Conservation (phyloP, 2,329 filamentous ascomycete genomes). For the Ceratocystis alfenasii region DNA sequence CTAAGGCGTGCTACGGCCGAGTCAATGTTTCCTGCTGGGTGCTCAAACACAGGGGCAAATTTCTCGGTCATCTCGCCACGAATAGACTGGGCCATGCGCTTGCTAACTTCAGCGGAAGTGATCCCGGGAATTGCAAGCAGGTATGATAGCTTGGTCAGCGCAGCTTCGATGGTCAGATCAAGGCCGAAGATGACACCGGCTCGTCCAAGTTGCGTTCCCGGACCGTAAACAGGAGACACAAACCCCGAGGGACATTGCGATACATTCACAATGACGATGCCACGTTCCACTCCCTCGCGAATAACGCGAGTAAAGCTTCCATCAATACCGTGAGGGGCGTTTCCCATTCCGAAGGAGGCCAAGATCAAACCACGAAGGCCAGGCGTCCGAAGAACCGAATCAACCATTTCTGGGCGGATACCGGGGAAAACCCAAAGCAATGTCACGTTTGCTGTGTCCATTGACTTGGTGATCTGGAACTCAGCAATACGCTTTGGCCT, state of each 20-base stretch:
- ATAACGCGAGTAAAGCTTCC: constrained; percentile 69
- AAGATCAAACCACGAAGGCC: constrained; percentile 70
- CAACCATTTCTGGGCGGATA: constrained; percentile 86
- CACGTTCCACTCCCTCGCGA: constrained; percentile 61
- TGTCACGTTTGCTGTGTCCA: constrained; percentile 80
- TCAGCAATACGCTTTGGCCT: constrained; percentile 61
- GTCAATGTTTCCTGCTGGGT: constrained; percentile 48
- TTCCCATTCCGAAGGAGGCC: constrained; percentile 88
- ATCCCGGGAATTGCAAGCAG: constrained; percentile 58
- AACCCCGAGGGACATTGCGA: constrained; percentile 76
- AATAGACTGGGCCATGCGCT: constrained; percentile 60
- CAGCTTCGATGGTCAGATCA: constrained; percentile 81
- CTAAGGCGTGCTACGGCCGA: constrained; percentile 35
- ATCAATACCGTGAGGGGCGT: constrained; percentile 71
- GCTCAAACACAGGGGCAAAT: constrained; percentile 60
- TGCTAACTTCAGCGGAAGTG: constrained; percentile 53
- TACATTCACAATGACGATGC: constrained; percentile 79
- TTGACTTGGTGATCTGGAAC: constrained; percentile 60
- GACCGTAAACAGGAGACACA: constrained; percentile 66
- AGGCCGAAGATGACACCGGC: constrained; percentile 82
- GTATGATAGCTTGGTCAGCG: constrained; percentile 81
- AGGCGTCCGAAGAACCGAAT: constrained; percentile 66
- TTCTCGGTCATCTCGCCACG: constrained; percentile 78
- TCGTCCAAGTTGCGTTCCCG: constrained; percentile 63
- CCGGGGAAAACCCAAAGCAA: constrained; percentile 85